phyloP scores from a whole-genome alignment of 2,329 filamentous ascomycete genomes.

The Mycogone perniciosa region DNA sequence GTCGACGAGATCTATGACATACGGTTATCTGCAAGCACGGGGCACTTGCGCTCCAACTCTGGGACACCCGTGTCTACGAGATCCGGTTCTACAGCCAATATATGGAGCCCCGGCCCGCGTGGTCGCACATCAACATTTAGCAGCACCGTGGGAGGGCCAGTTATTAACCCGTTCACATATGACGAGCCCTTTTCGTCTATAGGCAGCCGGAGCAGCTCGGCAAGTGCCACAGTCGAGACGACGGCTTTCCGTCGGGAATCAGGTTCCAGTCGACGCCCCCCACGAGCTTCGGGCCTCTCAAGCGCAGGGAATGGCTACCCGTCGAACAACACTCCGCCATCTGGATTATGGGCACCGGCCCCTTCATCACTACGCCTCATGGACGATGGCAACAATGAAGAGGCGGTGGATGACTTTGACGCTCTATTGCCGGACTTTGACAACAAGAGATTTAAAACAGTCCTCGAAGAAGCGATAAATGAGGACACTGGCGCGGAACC shows the following conservation, averaged over 20 bases:
- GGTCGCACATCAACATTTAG: conserved; percentile 30
- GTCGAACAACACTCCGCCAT: conserved; percentile 16
- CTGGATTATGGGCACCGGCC: conserved; percentile 29
- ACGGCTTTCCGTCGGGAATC: conserved; percentile 25
- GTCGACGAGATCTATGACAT: conserved; percentile 65
- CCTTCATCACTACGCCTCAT: conserved; percentile 38
- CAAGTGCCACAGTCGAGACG: conserved; percentile 29
- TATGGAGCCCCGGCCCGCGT: conserved; percentile 25
- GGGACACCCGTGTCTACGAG: conserved; percentile 30
- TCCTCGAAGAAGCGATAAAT: not conserved
- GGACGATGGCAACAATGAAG: conserved; percentile 41
- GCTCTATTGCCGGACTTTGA: conserved; percentile 48
- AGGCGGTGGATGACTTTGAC: conserved; percentile 40
- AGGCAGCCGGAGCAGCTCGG: conserved; percentile 40
- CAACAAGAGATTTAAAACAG: conserved; percentile 27
- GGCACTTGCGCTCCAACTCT: conserved; percentile 54
- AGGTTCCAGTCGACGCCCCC: conserved; percentile 21
- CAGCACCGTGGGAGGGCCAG: conserved; percentile 13
- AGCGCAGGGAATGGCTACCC: conserved; percentile 19
- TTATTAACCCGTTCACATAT: conserved; percentile 33
- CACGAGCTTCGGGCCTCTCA: conserved; percentile 17
- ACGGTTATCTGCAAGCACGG: conserved; percentile 65
- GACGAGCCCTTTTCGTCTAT: conserved; percentile 35
- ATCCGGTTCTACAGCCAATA: conserved; percentile 27
- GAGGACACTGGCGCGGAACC: not conserved